Base-by-base conservation (phyloP, 179 eudicot genomes). In the Drosera spatulata region DNA sequence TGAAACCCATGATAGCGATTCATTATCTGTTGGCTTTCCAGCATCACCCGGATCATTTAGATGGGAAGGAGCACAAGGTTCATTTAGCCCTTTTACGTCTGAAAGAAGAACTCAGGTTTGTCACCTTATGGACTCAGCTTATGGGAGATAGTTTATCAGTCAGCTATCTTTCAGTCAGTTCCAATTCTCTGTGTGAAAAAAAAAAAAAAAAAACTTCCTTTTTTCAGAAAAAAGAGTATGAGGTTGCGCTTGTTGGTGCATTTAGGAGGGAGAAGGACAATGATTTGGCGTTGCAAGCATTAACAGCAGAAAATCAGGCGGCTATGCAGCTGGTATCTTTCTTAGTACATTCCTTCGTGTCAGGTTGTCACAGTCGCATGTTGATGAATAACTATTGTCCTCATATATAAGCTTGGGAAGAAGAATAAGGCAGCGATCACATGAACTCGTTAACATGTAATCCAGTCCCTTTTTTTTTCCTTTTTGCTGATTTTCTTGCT, bases 191-290 rank as follows among this genome's bases (percentile, higher is more conserved):
- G 9, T 22, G 33, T 22, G 33, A 22, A 22, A 22, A 22, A 57
- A 40, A 60, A 50, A 22, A 22, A 22, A 22, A 57, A 40, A 60
- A 50, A 52, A 39, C 42, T 63, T 42, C 38, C 44, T 8, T 66
- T 44, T 64, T 81, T 53, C 86, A 93, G 95, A 89, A 81, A 59
- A 93, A 77, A 75, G 99, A 90, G 66, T 83, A 72, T 67, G 99
- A 94, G 78, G 87, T 71, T 72, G 96, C 97, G 55, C 95, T 94
- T 66, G 91, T 94, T 67, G 97, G 96, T 51, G 96, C 97, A 72
- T 82, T 94, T 60, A 66, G 87, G 67, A 81, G 97, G 79, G 99
- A 87, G 65, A 86, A 87, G 73, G 99, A 94, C 66, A 94, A 83
- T 72, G 99, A 90, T 13, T 56, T 75, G 59, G 80, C 88, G 41